Evolutionary conservation across 179 eudicot species (phyloP), one percentile per base, ranked within the genome.

Genomic region (Actinidia arguta): DNA sequence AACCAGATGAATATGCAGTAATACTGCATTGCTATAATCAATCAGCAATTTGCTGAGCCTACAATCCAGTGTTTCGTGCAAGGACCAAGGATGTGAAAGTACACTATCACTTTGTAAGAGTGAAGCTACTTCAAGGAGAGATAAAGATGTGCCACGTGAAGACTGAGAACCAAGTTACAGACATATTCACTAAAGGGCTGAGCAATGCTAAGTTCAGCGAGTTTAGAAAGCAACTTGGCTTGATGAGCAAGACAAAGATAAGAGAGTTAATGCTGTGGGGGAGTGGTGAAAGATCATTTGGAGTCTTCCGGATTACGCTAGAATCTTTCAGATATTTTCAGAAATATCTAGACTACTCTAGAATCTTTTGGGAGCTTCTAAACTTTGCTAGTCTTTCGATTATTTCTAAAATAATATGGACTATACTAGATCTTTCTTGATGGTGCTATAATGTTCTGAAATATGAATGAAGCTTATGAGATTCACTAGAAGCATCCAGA

Each of bases 21-120:
- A 9, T 31, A 7, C 12, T 66, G 17, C 46, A 66, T 31, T 66
- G 46, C 31, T 42, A 66, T 17, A 66, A 66, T 31, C 71, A 66
- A 66, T 66, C 7, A 31, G 42, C 71, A 66, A 66, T 66, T 66
- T 66, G 42, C 17, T 66, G 25, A 13, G 71, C 42, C 1, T 1
- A 27, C 20, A 67, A 67, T 67, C 72, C 72, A n/a, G 48, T 67
- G 18, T 67, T 67, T 36, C 72, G 36, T 67, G 72, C 72, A 3
- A 68, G 22, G n/a, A 68, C 47, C 58, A 54, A 54, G 58, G 16
- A 54, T 11, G 58, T 54, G 58, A 10, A 54, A 18, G 58, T 54
- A 54, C 58, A 54, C 58, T 54, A 54, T 54, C 58, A 54, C 58
- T 54, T 54, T 11, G 12, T 54, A 10, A 54, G 58, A 54, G 58